These are phyloP conservation scores for Kodamaea fungicola DNA, from an alignment of 1,139 yeast genomes.

Conservation along the genomic window DNA sequence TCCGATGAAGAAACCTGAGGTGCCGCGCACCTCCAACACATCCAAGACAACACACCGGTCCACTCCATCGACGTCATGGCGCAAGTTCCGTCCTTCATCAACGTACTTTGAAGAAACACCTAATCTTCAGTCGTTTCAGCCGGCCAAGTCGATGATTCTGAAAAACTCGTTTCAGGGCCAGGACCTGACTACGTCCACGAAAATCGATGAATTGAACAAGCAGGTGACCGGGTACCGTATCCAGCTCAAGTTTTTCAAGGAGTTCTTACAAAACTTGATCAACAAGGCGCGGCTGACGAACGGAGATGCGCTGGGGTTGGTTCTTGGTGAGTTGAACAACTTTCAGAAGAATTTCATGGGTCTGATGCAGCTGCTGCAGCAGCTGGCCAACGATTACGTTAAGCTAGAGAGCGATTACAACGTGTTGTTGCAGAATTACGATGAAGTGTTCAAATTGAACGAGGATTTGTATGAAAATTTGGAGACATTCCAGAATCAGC, in stretches of 20 bases:
- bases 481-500: conserved; percentile 31
- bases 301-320: conserved; percentile 12
- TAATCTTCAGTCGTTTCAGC: conserved; percentile 7
- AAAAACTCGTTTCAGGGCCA: conserved; percentile 11
- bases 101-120: conserved; percentile 8
- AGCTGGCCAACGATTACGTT: conserved; percentile 5
- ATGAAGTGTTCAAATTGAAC: conserved; percentile 35
- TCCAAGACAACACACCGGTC: conserved; percentile 4
- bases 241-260: conserved; percentile 41
- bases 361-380: conserved; percentile 11
- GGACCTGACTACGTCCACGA: conserved; percentile 14
- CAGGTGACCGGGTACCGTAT: conserved; percentile 42
- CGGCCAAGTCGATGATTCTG: conserved; percentile 4
- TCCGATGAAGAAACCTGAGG: conserved; percentile 1
- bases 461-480: conserved; percentile 38
- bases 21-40: conserved; percentile 1
- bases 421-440: conserved; percentile 26
- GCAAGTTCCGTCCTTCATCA: conserved; percentile 28
- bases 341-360: conserved; percentile 22
- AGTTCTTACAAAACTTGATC: conserved; percentile 36
- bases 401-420: conserved; percentile 14
- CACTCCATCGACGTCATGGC: conserved; percentile 23
- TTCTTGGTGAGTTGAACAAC: conserved; percentile 21
- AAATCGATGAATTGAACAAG: conserved; percentile 33
- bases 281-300: conserved; percentile 20